Percentiles rank a stretch among this genome's conserved stretches.
Conservation (phyloP, 331 rosid species). For the Phaseolus coccineus region DNA sequence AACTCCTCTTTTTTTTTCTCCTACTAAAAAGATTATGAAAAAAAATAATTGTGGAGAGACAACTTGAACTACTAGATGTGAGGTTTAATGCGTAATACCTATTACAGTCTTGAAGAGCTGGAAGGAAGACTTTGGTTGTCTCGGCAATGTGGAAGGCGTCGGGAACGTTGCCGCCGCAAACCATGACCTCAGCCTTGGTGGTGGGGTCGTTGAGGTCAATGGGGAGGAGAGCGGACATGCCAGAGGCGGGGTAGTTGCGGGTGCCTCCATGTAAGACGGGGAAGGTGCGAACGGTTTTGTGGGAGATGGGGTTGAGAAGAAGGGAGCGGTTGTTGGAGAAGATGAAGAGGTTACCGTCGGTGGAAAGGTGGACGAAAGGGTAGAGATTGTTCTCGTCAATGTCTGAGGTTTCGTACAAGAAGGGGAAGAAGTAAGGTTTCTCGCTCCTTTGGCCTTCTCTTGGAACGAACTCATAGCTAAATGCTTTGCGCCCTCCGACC, state of each 20-base stretch:
- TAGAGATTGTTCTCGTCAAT: slow-evolving; percentile 87
- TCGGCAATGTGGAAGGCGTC: slow-evolving; percentile 57
- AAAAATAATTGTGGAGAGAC: too few relatives aligned
- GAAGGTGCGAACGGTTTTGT: slow-evolving; percentile 56
- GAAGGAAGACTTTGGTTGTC: slow-evolving; percentile 44
- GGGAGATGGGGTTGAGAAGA: slow-evolving; percentile 57
- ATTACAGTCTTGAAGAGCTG: slow-evolving; percentile 70
- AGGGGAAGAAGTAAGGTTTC: slow-evolving; percentile 49
- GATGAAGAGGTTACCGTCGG: slow-evolving; percentile 82
- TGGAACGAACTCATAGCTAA: slow-evolving; percentile 69
- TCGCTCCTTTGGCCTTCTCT: slow-evolving; percentile 41
- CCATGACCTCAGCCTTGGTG: slow-evolving; percentile 60
- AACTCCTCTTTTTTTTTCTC: too few relatives aligned
- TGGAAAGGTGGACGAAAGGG: slow-evolving; percentile 73
- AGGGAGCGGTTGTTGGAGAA: slow-evolving; percentile 83
- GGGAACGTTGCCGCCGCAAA: slow-evolving; percentile 76
- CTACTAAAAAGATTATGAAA: too few relatives aligned
- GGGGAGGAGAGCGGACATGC: slow-evolving; percentile 85
- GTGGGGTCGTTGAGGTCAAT: slow-evolving; percentile 52
- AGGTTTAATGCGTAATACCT: not conserved
- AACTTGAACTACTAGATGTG: too few relatives aligned
- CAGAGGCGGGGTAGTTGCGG: slow-evolving; percentile 91
- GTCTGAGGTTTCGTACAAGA: slow-evolving; percentile 68
- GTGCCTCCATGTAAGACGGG: slow-evolving; percentile 70
- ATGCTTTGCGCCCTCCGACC: slow-evolving; percentile 79